A percentile compares a stretch with the other conserved stretches of the same genome.
These are phyloP conservation scores for Cochlearia excelsa DNA, from an alignment of 345 rosid genomes.

Conservation along the genomic window DNA sequence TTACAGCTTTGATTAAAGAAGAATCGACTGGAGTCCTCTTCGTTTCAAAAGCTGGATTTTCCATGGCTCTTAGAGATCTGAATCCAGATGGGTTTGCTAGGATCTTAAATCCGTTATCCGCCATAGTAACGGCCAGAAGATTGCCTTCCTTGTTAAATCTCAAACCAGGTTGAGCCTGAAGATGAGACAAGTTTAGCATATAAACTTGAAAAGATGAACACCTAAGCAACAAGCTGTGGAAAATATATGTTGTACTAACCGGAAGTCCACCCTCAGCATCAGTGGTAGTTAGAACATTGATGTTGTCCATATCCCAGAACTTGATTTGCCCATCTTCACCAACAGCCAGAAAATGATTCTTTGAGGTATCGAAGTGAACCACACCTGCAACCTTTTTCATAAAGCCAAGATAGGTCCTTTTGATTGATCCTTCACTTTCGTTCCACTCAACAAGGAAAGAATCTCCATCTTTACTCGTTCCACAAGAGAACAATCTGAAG, in stretches of 20 bases:
- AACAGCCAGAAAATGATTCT: slow-evolving; percentile 82
- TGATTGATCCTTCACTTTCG: slow-evolving; percentile 87
- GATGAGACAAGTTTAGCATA: slow-evolving; percentile 19
- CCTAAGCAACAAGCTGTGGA: slow-evolving; percentile 17
- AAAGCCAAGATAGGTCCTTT: slow-evolving; percentile 66
- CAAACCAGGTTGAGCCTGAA: slow-evolving; percentile 69
- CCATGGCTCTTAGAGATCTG: slow-evolving; percentile 57
- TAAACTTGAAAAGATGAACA: slow-evolving; percentile 14
- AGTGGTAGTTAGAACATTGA: slow-evolving; percentile 49
- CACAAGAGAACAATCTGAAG: slow-evolving; percentile 81
- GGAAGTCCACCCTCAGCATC: slow-evolving; percentile 88
- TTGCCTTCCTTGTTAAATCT: slow-evolving; percentile 85
- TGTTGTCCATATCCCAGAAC: slow-evolving; percentile 90
- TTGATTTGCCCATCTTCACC: slow-evolving; percentile 86
- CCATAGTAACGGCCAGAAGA: slow-evolving; percentile 84
- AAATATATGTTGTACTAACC: slow-evolving; percentile 44
- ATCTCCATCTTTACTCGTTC: slow-evolving; percentile 89
- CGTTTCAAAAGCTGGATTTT: slow-evolving; percentile 61
- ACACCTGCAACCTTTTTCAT: slow-evolving; percentile 63
- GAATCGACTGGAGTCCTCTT: slow-evolving; percentile 61
- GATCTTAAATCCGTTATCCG: slow-evolving; percentile 88
- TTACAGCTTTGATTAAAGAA: slow-evolving; percentile 51
- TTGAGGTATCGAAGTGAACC: slow-evolving; percentile 79
- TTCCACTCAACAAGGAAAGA: slow-evolving; percentile 88
- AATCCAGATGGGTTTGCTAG: slow-evolving; percentile 71